Evolutionary conservation across 805 yeast species (phyloP).

Genomic region (Zygosaccharomyces bisporus): DNA sequence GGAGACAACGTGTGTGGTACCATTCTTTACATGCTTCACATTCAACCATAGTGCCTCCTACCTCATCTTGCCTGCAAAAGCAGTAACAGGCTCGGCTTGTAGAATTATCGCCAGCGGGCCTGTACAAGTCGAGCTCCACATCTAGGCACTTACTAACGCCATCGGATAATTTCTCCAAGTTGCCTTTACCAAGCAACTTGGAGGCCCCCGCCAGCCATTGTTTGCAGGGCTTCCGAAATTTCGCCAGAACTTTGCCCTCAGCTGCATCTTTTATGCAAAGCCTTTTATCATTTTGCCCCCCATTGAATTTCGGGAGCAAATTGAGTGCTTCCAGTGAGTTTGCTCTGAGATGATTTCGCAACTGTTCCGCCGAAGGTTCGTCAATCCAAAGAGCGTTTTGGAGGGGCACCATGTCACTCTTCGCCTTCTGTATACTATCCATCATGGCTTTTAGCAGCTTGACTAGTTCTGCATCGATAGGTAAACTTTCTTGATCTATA

Average conservation of each 20-base stretch:
- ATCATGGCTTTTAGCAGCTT: conserved; percentile 16
- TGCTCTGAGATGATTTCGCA: conserved; percentile 9
- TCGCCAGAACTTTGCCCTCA: conserved; percentile 18
- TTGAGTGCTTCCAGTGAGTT: conserved; percentile 8
- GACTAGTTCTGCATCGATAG: conserved; percentile 20
- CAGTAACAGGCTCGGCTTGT: conserved; percentile 41
- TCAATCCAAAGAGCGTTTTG: conserved; percentile 14
- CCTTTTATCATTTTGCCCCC: conserved; percentile 34
- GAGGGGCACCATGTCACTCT: conserved; percentile 18
- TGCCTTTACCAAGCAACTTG: conserved; percentile 9
- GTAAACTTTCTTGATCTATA: conserved; percentile 19
- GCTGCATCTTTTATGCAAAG: conserved; percentile 32
- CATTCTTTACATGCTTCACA: conserved; percentile 70
- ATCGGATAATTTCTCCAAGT: conserved; percentile 4
- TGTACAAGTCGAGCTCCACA: conserved; percentile 22
- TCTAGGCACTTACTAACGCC: conserved; percentile 24
- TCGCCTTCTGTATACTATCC: conserved; percentile 12
- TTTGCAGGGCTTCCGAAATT: conserved; percentile 16
- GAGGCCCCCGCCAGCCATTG: conserved; percentile 13
- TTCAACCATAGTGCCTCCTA: conserved; percentile 58
- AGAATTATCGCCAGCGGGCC: conserved; percentile 12
- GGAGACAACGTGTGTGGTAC: conserved; percentile 63
- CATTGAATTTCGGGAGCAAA: conserved; percentile 24
- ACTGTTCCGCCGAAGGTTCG: conserved; percentile 10
- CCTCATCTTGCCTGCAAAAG: conserved; percentile 57